phyloP scores from a whole-genome alignment of 768 basidiomycete species.

The Mycena rosella region DNA sequence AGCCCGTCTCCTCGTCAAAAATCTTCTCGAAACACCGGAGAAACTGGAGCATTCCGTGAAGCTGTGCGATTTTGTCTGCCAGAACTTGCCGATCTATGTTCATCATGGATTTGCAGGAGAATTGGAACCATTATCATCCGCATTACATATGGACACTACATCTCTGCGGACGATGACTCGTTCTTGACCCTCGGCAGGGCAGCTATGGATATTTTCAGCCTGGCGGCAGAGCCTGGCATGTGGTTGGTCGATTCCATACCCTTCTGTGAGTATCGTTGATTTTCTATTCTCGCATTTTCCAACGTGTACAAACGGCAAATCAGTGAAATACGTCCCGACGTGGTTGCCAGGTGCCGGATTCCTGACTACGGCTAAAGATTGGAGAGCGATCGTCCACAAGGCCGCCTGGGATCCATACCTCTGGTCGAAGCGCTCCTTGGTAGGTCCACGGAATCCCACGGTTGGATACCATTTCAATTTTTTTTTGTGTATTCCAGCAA shows the following conservation, averaged over 20 bases:
- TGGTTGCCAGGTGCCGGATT: slow-evolving; percentile 2
- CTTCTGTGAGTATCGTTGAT: background rate
- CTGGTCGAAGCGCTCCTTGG: slow-evolving; percentile 14
- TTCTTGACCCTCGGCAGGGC: slow-evolving; percentile 44
- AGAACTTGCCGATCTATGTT: background rate
- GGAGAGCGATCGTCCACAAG: background rate
- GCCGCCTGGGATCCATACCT: background rate
- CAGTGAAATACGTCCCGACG: slow-evolving; percentile 14
- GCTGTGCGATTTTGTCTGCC: no score
- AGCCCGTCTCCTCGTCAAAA: background rate
- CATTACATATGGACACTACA: slow-evolving; percentile 3
- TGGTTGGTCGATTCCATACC: slow-evolving; percentile 49
- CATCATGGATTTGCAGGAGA: background rate
- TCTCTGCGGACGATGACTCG: slow-evolving; percentile 37
- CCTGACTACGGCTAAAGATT: background rate
- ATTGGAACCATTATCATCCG: slow-evolving; percentile 11
- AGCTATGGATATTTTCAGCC: slow-evolving; percentile 49
- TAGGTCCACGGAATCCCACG: background rate
- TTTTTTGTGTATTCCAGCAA: background rate
- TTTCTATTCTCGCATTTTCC: background rate
- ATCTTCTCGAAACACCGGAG: background rate
- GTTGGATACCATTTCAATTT: background rate
- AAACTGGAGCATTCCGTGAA: background rate
- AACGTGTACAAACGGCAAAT: background rate
- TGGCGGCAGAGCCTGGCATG: slow-evolving; percentile 47